These are phyloP conservation scores for Phanerochaete sordida DNA, from an alignment of 768 basidiomycete genomes.

Conservation along the genomic window DNA sequence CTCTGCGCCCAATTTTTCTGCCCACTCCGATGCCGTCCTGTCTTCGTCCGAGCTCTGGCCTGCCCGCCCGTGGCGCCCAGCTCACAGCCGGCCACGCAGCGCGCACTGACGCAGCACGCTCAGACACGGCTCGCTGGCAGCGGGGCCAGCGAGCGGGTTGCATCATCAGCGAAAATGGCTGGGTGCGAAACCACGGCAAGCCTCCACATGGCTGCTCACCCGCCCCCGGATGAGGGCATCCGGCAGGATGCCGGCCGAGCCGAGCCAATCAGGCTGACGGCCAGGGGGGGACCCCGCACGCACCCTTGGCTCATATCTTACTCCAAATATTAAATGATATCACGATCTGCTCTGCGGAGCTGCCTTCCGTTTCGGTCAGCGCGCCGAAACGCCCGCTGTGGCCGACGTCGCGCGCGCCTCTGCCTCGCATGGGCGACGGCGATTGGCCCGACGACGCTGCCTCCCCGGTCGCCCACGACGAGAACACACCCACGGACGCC, in stretches of 20 bases:
- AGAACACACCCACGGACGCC: too few species aligned
- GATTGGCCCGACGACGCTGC: too few species aligned
- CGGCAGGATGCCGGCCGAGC: not conserved
- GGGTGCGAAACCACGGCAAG: not conserved
- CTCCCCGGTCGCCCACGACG: too few species aligned
- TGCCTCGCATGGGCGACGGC: too few species aligned
- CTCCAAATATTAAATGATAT: constrained; percentile 5
- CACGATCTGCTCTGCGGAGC: not conserved
- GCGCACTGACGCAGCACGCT: not conserved
- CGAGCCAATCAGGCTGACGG: not conserved
- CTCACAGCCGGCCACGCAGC: not conserved
- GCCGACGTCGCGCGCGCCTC: too few species aligned
- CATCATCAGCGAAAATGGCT: not conserved
- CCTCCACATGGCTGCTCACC: constrained; percentile 5
- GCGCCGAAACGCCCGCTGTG: not conserved
- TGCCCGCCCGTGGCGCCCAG: not conserved
- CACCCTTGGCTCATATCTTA: not conserved
- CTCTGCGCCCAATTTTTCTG: not conserved
- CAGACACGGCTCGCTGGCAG: not conserved
- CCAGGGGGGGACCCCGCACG: not conserved
- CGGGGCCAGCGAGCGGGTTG: not conserved
- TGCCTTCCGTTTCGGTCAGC: not conserved
- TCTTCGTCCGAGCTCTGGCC: not conserved
- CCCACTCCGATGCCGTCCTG: not conserved
- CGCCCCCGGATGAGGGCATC: not conserved